phyloP scores from a whole-genome alignment of 331 rosid species.

The Telfairia occidentalis region DNA sequence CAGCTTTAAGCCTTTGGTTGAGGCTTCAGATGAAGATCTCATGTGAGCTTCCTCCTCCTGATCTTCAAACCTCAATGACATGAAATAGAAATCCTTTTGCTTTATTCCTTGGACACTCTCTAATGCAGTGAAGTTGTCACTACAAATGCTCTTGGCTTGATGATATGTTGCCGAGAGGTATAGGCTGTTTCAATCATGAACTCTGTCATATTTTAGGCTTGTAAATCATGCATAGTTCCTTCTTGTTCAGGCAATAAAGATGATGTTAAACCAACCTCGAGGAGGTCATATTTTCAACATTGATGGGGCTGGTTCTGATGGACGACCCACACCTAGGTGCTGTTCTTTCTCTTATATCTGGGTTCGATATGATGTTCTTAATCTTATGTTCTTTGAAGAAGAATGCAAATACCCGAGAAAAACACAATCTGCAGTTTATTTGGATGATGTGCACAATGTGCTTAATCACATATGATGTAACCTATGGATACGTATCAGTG shows the following conservation, averaged over 20 bases:
- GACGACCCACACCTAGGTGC: conserved; percentile 95
- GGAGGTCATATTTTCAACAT: conserved; percentile 96
- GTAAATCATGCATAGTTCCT: conserved; percentile 20
- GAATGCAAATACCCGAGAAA: neutral
- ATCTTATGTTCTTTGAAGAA: neutral
- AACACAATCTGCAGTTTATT: neutral
- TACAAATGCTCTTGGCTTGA: conserved; percentile 89
- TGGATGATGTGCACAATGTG: neutral
- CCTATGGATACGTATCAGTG: neutral
- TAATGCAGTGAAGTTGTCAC: conserved; percentile 82
- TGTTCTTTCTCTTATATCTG: conserved; percentile 6
- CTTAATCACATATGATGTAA: neutral
- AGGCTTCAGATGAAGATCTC: conserved; percentile 94
- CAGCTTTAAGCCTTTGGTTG: conserved; percentile 76
- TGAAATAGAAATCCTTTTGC: neutral
- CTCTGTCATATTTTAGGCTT: neutral
- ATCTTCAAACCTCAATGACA: conserved; percentile 10
- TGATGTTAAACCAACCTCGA: conserved; percentile 76
- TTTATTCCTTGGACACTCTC: conserved; percentile 16
- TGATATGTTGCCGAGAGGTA: conserved; percentile 99
- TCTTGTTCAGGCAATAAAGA: conserved; percentile 65
- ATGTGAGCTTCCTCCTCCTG: conserved; percentile 38
- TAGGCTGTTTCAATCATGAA: conserved; percentile 8
- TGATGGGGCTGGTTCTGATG: conserved; percentile 98
- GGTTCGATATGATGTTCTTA: neutral